phyloP scores from a whole-genome alignment of 495 filamentous ascomycete species.

The Talaromyces adpressus region DNA sequence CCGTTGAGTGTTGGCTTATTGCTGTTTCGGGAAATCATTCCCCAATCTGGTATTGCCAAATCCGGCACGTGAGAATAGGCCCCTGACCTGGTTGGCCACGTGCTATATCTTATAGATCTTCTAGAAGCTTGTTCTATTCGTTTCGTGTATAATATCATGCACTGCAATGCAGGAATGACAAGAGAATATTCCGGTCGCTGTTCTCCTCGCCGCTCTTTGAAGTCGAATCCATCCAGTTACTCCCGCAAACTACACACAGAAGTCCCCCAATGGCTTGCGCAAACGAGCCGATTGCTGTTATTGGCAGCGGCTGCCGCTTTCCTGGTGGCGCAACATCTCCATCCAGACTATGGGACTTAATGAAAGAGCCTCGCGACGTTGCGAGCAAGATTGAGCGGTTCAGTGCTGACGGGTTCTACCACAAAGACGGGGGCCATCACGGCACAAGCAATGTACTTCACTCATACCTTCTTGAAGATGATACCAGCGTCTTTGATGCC shows the following conservation, averaged over 20 bases:
- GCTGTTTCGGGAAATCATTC: neutral
- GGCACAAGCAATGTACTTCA: constrained; percentile 20
- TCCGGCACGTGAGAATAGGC: neutral
- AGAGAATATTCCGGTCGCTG: too few relatives aligned
- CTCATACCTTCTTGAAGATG: constrained; percentile 40
- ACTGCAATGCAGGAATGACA: neutral
- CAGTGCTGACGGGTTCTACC: constrained; percentile 28
- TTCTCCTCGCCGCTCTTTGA: too few relatives aligned
- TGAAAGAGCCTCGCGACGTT: constrained; percentile 16
- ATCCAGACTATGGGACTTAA: constrained; percentile 16
- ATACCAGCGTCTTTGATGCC: constrained; percentile 27
- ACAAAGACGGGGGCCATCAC: constrained; percentile 20
- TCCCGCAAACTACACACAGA: neutral
- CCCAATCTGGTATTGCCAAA: neutral
- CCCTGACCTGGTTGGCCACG: neutral
- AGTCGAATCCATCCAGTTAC: neutral
- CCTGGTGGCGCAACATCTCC: constrained; percentile 19
- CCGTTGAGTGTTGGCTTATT: neutral
- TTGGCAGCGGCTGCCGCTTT: constrained; percentile 17
- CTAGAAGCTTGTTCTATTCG: neutral
- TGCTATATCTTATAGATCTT: neutral
- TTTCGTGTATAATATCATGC: neutral
- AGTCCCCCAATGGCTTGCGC: neutral
- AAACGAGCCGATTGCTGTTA: constrained; percentile 16
- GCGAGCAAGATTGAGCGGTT: constrained; percentile 20